Evolutionary conservation across 169 alveolate species (phyloP).

Genomic region (Plasmodium vivax): DNA sequence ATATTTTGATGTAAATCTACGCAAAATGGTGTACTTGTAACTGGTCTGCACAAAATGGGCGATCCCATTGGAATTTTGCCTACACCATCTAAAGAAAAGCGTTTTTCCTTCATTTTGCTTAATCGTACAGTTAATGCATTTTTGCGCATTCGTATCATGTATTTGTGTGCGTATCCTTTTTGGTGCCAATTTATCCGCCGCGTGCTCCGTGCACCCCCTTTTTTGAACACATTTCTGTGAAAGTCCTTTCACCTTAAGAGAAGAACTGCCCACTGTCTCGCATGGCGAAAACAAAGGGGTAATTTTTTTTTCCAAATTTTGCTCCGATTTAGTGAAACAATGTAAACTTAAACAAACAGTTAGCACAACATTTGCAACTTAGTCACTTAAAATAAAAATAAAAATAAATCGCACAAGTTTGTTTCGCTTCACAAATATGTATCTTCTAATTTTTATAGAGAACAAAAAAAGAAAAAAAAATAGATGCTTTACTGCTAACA

Average conservation of each 20-base stretch:
- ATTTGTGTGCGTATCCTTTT: not conserved
- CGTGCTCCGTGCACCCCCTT: not conserved
- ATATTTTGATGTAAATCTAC: conserved; percentile 9
- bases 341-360: not conserved
- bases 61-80: not conserved
- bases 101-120: not conserved
- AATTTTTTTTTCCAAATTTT: not conserved
- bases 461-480: conserved; percentile 20
- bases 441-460: conserved; percentile 16
- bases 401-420: not conserved
- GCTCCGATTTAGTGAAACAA: not conserved
- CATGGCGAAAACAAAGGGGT: not conserved
- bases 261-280: not conserved
- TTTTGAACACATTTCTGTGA: not conserved
- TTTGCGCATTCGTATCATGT: not conserved
- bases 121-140: not conserved
- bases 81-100: not conserved
- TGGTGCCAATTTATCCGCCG: not conserved
- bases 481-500: not conserved
- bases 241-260: not conserved
- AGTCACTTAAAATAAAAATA: not conserved
- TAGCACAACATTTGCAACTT: not conserved
- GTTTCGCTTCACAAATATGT: not conserved
- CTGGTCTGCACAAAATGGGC: not conserved
- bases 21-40: not conserved